Evolutionary conservation across 176 grass and related monocot species (phyloP), one percentile per base, ranked within the genome.

Genomic region (Chloris gayana): DNA sequence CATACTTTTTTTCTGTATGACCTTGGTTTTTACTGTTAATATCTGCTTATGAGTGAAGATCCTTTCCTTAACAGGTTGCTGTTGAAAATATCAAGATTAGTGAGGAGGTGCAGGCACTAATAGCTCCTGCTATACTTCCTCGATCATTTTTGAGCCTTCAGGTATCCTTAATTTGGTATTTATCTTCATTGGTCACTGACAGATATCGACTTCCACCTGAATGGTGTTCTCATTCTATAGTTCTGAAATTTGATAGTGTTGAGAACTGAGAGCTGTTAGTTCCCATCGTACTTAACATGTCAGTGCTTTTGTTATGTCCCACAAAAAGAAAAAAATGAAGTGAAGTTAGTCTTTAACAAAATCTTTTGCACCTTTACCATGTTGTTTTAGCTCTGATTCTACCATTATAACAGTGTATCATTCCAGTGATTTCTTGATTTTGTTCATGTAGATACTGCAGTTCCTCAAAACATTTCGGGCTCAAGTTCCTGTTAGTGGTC

Each of bases 81-180:
- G 37, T 98, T 18, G 84, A 93, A 81, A 93, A 93, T 79, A 86
- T 98, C 70, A 98, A 87, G 84, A 98, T 95, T 35, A 98, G 92
- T 24, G 92, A 95, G 77, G 81, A 95, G 74, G 67, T 98, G 37
- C 92, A 98, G 85, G 86, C 92, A 79, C 82, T 95, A 67, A 93
- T 98, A 87, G 96, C 96, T 85, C 92, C 88, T 80, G 90, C 96
- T 74, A 85, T 98, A 89, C 90, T 98, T 78, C 96, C 92, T 86
- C 90, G 92, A 33, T 91, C 96, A 59, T 98, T 87, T 83, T 84
- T 98, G 13, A 95, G 75, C 69, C 82, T 95, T 80, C 92, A 95
- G 90, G 90, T 95, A 97, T 49, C 24, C 38, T 73, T 65, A 1
- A 11, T 11, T 54, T 83, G 9, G 13, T 62, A 18, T 64, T 42